Evolutionary conservation across 2,329 filamentous ascomycete genomes (phyloP).

Genomic region (Botrytis porri): DNA sequence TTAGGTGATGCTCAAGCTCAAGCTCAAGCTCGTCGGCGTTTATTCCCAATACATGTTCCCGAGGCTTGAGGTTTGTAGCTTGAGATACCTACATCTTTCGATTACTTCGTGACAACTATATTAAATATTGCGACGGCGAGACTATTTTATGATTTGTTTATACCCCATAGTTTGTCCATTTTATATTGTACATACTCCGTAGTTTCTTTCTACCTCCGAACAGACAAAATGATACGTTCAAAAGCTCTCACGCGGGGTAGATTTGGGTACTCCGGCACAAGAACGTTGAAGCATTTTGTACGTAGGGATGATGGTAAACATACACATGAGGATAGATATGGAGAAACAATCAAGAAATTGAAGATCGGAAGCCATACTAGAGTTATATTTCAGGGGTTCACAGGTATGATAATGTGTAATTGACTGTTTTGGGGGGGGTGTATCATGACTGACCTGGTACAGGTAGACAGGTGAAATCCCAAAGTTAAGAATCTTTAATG

Average conservation of each 20-base stretch:
- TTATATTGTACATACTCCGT: background rate
- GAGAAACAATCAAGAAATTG: constrained; percentile 61
- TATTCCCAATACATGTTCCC: background rate
- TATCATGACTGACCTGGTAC: constrained; percentile 6
- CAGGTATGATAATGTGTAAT: constrained; percentile 44
- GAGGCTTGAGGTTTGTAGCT: background rate
- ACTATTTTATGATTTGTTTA: background rate
- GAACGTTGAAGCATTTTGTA: constrained; percentile 24
- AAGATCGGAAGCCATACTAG: constrained; percentile 64
- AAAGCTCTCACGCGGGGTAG: constrained; percentile 25
- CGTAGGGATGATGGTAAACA: constrained; percentile 17
- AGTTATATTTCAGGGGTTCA: constrained; percentile 71
- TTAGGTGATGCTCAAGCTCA: background rate
- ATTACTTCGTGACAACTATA: background rate
- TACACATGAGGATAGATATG: constrained; percentile 31
- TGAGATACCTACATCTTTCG: background rate
- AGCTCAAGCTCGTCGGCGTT: background rate
- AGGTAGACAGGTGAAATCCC: constrained; percentile 34
- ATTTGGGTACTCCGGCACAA: constrained; percentile 10
- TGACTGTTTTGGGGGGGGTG: background rate
- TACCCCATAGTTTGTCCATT: background rate
- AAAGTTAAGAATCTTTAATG: constrained; percentile 22
- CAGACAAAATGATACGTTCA: constrained; percentile 10
- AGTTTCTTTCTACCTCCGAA: no score
- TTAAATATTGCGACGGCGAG: background rate